These are phyloP conservation scores for Hygrophila difformis DNA, from an alignment of 257 asterid genomes.

Conservation along the genomic window DNA sequence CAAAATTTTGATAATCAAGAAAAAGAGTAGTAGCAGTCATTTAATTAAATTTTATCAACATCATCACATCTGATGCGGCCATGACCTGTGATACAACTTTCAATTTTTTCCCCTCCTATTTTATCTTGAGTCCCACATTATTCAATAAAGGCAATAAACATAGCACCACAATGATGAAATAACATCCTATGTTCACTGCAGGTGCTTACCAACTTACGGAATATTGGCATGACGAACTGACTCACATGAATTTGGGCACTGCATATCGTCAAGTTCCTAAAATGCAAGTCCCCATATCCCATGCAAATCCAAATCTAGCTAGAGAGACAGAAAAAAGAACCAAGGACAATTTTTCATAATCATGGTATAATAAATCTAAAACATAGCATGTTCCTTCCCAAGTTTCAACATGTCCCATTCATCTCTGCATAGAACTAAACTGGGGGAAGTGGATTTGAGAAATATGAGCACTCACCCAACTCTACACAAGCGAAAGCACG, in stretches of 20 bases:
- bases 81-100: too few species aligned
- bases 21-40: background rate
- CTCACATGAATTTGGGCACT: conserved; percentile 38
- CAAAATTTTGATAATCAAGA: too few species aligned
- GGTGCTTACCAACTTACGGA: conserved; percentile 39
- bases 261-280: conserved; percentile 44
- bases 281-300: conserved; percentile 55
- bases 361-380: conserved; percentile 23
- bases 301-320: conserved; percentile 39
- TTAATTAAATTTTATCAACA: background rate
- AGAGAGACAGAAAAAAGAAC: conserved; percentile 22
- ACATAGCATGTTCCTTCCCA: too few species aligned
- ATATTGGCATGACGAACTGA: conserved; percentile 33
- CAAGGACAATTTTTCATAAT: conserved; percentile 35
- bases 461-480: too few species aligned
- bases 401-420: conserved; percentile 18
- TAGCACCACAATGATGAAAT: conserved; percentile 25
- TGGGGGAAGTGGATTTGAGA: too few species aligned
- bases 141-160: conserved; percentile 20
- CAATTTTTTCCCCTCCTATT: background rate
- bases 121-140: conserved; percentile 8
- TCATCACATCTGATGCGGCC: background rate
- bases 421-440: too few species aligned
- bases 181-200: conserved; percentile 34
- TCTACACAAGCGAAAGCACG: too few species aligned